Base-by-base conservation (phyloP, 2,329 filamentous ascomycete species). In the Keithomyces neogunnii region DNA sequence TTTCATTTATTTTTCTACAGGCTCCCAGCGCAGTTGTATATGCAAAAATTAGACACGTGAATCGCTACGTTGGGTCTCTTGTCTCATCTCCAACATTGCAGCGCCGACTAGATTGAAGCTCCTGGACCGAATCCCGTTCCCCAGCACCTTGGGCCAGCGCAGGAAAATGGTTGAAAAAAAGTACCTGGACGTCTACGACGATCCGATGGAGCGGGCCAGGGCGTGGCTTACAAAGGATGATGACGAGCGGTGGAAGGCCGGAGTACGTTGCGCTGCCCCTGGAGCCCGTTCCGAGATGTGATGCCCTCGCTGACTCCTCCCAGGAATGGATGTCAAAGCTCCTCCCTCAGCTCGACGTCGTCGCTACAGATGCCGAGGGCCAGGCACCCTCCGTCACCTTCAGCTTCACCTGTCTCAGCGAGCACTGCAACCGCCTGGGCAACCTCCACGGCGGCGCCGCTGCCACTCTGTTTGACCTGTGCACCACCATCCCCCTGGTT, bases 401-500 rank as follows among this genome's bases (percentile, higher is more conserved):
- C 62, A 59, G 66, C 53, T 78, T 75, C 63, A 75, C 68, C 3
- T 73, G 80, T 30, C 72, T 75, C 51, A 64, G 68, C 0, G 57
- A 68, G 3, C 76, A 84, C 67, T 74, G 71, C 64, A 84, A 84
- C 64, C 66, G 71, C 5, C 52, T 75, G 11, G 64, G 66, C 30
- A 84, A 76, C 66, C 67, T 85, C 50, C 81, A 85, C 60, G 81
- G 81, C 49, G 82, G 81, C 19, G 84, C 81, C 55, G 74, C 80
- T 0, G 78, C 86, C 2, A 84, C 84, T 0, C 66, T 89, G 3
- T 84, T 88, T 57, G 86, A 89, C 67, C 69, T 78, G 52, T 75
- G 80, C 58, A 88, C 86, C 0, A 80, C 80, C 3, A 63, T 80
- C 19, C 72, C 81, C 3, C 65, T 88, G 10, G 66, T 75, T 8